Base-by-base conservation (phyloP, 2,329 filamentous ascomycete genomes). In the Fusarium armeniacum region DNA sequence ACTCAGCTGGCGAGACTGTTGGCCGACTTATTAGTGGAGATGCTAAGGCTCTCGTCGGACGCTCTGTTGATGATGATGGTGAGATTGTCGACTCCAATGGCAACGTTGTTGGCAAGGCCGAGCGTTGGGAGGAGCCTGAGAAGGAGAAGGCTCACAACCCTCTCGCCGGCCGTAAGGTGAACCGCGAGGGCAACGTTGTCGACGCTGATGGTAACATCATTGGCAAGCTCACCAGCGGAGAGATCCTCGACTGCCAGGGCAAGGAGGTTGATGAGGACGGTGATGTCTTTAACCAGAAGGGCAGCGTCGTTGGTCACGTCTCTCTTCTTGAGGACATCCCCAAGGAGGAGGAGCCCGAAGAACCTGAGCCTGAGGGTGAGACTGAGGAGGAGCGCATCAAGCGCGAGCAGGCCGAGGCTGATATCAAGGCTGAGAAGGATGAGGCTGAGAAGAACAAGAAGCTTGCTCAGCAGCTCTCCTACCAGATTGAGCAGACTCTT, bases 51-150 rank as follows among this genome's bases (percentile, higher is more conserved):
- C 85, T 97, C 1, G 87, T 90, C 38, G 93, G 93, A 18, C 90
- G 92, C 47, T 75, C 84, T 11, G 93, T 96, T 20, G 93, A 96
- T 60, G 90, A 93, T 66, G 93, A 97, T 68, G 93, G 93, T 38
- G 93, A 96, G 60, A 89, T 97, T 33, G 84, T 92, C 58, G 93
- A 96, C 82, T 90, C 89, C 78, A 94, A 93, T 75, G 87, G 87
- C 33, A 89, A 89, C 67, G 76, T 81, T 1, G 77, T 89, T 3
- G 87, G 86, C 30, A 84, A 86, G 65, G 87, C 87, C 1, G 87
- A 89, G 77, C 82, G 87, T 22, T 89, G 86, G 86, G 84, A 87
- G 70, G 85, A 87, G 74, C 81, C 82, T 13, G 84, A 83, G 72
- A 89, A 81, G 6, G 81, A 85, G 76, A 84, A 83, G 77, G 81